Percentiles rank a stretch among this genome's conserved stretches.
Conservation (phyloP, 306 rosid species). For the Malus orientalis region DNA sequence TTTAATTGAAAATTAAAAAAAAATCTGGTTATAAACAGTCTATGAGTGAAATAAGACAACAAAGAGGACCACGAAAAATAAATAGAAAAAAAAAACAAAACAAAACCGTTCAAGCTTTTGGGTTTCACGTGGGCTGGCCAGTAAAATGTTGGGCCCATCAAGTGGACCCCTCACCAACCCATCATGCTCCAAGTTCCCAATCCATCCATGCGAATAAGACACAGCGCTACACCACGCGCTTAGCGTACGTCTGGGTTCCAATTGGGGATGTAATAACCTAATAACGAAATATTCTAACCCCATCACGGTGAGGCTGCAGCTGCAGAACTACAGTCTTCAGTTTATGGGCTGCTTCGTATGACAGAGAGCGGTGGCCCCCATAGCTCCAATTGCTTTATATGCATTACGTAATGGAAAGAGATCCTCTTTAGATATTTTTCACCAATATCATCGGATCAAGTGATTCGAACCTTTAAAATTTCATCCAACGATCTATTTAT, state of each 20-base stretch:
- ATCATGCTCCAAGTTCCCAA: background rate
- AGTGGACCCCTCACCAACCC: constrained; percentile 6
- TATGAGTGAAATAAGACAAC: no score
- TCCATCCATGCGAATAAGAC: background rate
- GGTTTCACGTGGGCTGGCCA: constrained; percentile 23
- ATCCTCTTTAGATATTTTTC: accelerated
- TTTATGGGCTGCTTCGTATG: no score
- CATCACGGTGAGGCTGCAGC: background rate
- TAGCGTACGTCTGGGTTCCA: background rate
- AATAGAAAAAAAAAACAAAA: background rate
- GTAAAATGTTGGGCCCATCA: constrained; percentile 12
- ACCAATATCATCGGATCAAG: accelerated
- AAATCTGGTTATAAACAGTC: no score
- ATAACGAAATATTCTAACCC: constrained; percentile 1
- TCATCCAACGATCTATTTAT: accelerated
- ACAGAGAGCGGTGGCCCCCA: background rate
- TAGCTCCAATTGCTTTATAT: background rate
- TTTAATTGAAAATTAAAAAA: no score
- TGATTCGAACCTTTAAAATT: accelerated
- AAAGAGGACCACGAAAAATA: no score
- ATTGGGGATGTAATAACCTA: background rate
- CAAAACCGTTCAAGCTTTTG: background rate
- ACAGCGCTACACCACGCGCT: constrained; percentile 2
- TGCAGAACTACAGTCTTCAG: background rate
- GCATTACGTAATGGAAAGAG: background rate